These are phyloP conservation scores for Marasmius tenuissimus DNA, from an alignment of 1,284 basidiomycete genomes.

Conservation along the genomic window DNA sequence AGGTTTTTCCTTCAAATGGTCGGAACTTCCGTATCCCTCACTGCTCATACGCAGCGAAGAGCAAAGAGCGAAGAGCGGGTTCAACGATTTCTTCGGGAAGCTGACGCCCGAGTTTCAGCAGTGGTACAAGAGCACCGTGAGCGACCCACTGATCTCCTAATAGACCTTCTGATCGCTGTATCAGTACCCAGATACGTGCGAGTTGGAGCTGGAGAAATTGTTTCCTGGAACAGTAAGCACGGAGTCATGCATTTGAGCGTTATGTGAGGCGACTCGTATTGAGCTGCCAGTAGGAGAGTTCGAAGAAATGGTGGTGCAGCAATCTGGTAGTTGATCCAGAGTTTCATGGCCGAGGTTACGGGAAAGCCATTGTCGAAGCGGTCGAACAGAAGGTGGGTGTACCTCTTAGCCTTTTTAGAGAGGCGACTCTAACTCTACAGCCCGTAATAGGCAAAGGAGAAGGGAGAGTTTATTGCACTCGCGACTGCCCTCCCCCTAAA, in stretches of 20 bases:
- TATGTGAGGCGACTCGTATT: background rate
- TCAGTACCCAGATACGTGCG: conserved; percentile 1
- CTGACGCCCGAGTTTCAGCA: conserved; percentile 5
- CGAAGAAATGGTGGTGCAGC: conserved; percentile 6
- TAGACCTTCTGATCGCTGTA: background rate
- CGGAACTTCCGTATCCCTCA: background rate
- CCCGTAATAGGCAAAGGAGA: background rate
- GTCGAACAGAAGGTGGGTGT: background rate
- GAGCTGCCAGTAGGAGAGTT: background rate
- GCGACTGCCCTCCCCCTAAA: background rate
- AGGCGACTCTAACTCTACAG: background rate
- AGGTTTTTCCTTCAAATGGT: background rate
- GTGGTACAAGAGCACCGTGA: conserved; percentile 3
- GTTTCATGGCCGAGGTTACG: conserved; percentile 7
- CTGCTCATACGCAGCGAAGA: background rate
- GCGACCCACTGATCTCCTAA: background rate
- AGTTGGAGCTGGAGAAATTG: background rate
- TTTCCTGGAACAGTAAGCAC: conserved; percentile 1
- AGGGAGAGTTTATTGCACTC: conserved; percentile 1
- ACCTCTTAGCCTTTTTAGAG: too few species aligned
- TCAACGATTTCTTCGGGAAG: conserved; percentile 7
- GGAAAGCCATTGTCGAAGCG: conserved; percentile 1
- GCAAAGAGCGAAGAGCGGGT: conserved; percentile 3
- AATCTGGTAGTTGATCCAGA: background rate
- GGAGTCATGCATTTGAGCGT: background rate